These are phyloP conservation scores for Aspergillus bertholletiae DNA, from an alignment of 495 filamentous ascomycete genomes.

Conservation along the genomic window DNA sequence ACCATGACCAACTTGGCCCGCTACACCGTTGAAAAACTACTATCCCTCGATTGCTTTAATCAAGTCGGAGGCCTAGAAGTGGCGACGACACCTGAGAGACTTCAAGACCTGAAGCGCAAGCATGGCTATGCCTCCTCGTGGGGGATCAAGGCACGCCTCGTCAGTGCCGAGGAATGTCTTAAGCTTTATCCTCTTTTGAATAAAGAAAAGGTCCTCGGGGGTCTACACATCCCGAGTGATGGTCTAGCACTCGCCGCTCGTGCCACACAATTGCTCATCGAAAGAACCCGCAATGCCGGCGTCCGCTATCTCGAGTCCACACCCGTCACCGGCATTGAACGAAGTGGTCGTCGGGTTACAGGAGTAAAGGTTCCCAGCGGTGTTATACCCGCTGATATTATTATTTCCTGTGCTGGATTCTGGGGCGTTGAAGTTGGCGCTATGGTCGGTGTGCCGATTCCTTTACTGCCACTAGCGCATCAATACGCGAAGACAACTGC, in stretches of 20 bases:
- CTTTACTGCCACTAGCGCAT: conserved; percentile 48
- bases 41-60: conserved; percentile 48
- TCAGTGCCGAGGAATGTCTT: conserved; percentile 41
- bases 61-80: conserved; percentile 49
- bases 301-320: conserved; percentile 44
- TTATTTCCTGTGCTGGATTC: conserved; percentile 51
- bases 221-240: conserved; percentile 47
- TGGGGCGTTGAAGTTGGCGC: conserved; percentile 52
- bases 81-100: conserved; percentile 44
- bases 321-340: conserved; percentile 43
- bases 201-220: conserved; percentile 42
- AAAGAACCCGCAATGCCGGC: conserved; percentile 41
- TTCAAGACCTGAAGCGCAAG: conserved; percentile 49
- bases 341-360: conserved; percentile 30
- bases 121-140: conserved; percentile 47
- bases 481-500: conserved; percentile 50
- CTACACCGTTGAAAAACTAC: conserved; percentile 48
- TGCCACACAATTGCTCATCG: conserved; percentile 46
- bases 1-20: conserved; percentile 46
- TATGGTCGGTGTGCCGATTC: conserved; percentile 46
- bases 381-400: conserved; percentile 42
- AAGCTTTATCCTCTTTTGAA: conserved; percentile 42
- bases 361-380: conserved; percentile 40
- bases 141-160: conserved; percentile 41
- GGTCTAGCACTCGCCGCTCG: conserved; percentile 48